A percentile compares a stretch with the other conserved stretches of the same genome.
phyloP scores from a whole-genome alignment of 2,329 filamentous ascomycete species.

The Fusarium robinianum region DNA sequence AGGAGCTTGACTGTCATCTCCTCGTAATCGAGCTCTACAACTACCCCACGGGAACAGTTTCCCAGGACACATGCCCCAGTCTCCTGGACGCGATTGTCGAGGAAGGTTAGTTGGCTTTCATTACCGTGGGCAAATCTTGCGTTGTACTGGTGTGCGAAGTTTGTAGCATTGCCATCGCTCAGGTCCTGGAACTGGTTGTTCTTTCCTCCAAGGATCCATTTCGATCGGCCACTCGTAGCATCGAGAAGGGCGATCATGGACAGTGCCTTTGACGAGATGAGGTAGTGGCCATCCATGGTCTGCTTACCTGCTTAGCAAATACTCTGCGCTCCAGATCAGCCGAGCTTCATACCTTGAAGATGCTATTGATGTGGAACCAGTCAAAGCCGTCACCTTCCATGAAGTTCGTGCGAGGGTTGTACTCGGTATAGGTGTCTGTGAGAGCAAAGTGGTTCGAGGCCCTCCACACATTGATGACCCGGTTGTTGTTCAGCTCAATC shows the following conservation, averaged over 20 bases:
- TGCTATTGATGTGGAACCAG: constrained; percentile 37
- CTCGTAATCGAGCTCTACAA: constrained; percentile 51
- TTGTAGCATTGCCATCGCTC: constrained; percentile 39
- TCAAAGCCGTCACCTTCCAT: constrained; percentile 33
- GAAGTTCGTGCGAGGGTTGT: constrained; percentile 24
- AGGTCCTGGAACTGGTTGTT: constrained; percentile 42
- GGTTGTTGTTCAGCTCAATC: constrained; percentile 29
- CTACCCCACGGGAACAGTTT: constrained; percentile 32
- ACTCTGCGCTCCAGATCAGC: neutral
- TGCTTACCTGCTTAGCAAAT: constrained; percentile 8
- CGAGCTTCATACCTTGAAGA: constrained; percentile 29
- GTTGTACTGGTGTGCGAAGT: constrained; percentile 53
- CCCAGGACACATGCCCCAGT: constrained; percentile 17
- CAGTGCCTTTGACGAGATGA: constrained; percentile 40
- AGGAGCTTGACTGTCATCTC: constrained; percentile 52
- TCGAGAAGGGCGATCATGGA: constrained; percentile 39
- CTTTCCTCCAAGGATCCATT: constrained; percentile 44
- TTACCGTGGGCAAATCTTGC: constrained; percentile 52
- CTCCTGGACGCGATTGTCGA: constrained; percentile 51
- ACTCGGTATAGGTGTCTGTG: constrained; percentile 27
- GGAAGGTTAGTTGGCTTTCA: constrained; percentile 55
- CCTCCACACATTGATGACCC: constrained; percentile 32
- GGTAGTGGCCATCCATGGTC: constrained; percentile 40
- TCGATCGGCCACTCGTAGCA: constrained; percentile 32
- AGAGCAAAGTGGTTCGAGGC: constrained; percentile 30